Evolutionary conservation across 176 grass and related monocot species (phyloP), one percentile per base, ranked within the genome.

Genomic region (Leersia perrieri): DNA sequence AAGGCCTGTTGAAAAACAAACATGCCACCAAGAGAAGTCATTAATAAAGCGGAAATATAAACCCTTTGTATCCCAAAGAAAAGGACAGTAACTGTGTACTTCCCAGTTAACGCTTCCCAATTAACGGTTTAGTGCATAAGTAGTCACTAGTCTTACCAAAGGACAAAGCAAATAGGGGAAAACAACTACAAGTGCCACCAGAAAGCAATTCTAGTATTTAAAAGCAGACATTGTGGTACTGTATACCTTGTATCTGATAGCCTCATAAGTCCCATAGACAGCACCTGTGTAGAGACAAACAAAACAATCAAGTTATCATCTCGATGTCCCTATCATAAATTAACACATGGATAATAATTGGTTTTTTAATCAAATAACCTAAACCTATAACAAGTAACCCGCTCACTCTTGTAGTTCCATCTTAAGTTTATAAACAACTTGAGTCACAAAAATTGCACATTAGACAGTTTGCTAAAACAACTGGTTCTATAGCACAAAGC

Each of bases 241-340:
- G 26, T 66, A 60, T 88, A 94, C 95, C 88, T 80, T 98, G 84
- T 84, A 89, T 91, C 92, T 94, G 66, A 98, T 88, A 87, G 96
- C 96, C 32, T 93, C 96, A 32, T 91, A 89, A 45, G 96, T 98
- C 63, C 96, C 96, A 84, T 91, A 98, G 79, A 94, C 91, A 41
- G 96, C 96, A 89, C 96, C 96, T 95, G 86, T 23, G 32, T 27
- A 83, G 15, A 68, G 68, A 57, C 25, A 74, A 33, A 4, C 49
- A 44, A 61, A 23, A 60, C 34, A 75, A 63, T 34, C 9, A 29
- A 65, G 45, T 77, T 72, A 81, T 71, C 71, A 75, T 32, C 9
- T 40, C 51, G 32, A 0, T 32, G 40, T 49, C 18, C 71, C 66
- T 63, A 70, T 61, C 62, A 44, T 40, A 68, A 5, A 13, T 49